These are phyloP conservation scores for Arabis alpina DNA, from an alignment of 345 rosid species.

Conservation along the genomic window DNA sequence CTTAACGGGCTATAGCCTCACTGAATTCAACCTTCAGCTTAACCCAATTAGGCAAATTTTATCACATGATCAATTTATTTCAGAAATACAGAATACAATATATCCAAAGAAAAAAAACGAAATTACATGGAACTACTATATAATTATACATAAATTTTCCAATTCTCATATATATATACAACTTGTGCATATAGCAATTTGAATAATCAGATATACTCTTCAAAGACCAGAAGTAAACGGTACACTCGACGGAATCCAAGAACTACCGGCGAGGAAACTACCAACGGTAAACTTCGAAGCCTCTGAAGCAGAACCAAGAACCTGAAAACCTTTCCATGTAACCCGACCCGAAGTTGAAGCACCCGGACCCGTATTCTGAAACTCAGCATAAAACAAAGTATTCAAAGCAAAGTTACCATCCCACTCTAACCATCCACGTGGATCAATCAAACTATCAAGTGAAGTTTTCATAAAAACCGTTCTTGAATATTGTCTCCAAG, in stretches of 20 bases:
- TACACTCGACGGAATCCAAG: slow-evolving; percentile 59
- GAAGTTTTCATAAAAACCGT: slow-evolving; percentile 55
- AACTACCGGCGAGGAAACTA: slow-evolving; percentile 52
- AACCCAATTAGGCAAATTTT: too few relatives aligned
- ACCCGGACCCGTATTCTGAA: slow-evolving; percentile 59
- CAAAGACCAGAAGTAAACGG: slow-evolving; percentile 60
- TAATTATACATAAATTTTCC: background rate
- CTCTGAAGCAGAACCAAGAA: slow-evolving; percentile 48
- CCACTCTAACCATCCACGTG: slow-evolving; percentile 69
- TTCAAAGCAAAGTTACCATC: slow-evolving; percentile 51
- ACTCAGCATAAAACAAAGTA: slow-evolving; percentile 64
- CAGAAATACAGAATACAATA: slow-evolving; percentile 2
- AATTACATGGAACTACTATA: slow-evolving; percentile 11
- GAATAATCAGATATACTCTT: background rate
- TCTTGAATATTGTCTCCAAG: slow-evolving; percentile 62
- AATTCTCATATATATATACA: slow-evolving; percentile 28
- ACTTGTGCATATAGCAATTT: slow-evolving; percentile 1
- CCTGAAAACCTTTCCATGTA: slow-evolving; percentile 58
- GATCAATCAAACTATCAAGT: slow-evolving; percentile 54
- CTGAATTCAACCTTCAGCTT: too few relatives aligned
- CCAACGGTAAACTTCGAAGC: slow-evolving; percentile 57
- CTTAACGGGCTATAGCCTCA: too few relatives aligned
- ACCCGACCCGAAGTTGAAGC: slow-evolving; percentile 52
- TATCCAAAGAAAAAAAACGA: background rate
- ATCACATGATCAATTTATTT: background rate